Evolutionary conservation across 768 basidiomycete genomes (phyloP).

Genomic region (Hebeloma cylindrosporum): DNA sequence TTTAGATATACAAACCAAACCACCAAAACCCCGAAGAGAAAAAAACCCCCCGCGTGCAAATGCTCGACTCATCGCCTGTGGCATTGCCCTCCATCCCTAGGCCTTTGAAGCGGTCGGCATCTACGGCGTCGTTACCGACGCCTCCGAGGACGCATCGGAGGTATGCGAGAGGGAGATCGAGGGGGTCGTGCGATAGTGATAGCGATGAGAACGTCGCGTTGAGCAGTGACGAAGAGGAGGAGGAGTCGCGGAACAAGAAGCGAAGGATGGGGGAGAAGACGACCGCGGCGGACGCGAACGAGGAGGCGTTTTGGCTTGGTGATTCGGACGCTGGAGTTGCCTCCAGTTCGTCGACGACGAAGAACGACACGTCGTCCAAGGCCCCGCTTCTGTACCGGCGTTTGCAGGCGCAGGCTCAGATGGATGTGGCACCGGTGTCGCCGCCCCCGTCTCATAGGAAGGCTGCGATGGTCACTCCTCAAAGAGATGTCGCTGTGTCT

Average conservation of each 20-base stretch:
- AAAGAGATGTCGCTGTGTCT: slow-evolving; percentile 23
- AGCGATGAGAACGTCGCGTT: slow-evolving; percentile 37
- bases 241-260: slow-evolving; percentile 34
- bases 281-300: slow-evolving; percentile 40
- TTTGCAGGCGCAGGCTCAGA: slow-evolving; percentile 27
- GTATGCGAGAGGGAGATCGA: slow-evolving; percentile 42
- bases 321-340: slow-evolving; percentile 18
- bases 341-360: slow-evolving; percentile 11
- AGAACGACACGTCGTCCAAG: slow-evolving; percentile 11
- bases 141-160: slow-evolving; percentile 61
- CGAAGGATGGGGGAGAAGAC: slow-evolving; percentile 35
- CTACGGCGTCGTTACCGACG: slow-evolving; percentile 64
- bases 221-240: slow-evolving; percentile 38
- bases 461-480: slow-evolving; percentile 8
- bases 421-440: slow-evolving; percentile 49
- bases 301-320: slow-evolving; percentile 54
- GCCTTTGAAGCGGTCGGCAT: slow-evolving; percentile 62
- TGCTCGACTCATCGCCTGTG: slow-evolving; percentile 24
- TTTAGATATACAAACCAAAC: not conserved
- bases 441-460: slow-evolving; percentile 67
- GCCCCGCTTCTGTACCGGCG: slow-evolving; percentile 38
- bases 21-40: not conserved
- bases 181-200: slow-evolving; percentile 47
- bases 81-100: slow-evolving; percentile 32
- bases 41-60: slow-evolving; percentile 1